phyloP scores from a whole-genome alignment of 495 filamentous ascomycete genomes.

The Xylaria longipes region DNA sequence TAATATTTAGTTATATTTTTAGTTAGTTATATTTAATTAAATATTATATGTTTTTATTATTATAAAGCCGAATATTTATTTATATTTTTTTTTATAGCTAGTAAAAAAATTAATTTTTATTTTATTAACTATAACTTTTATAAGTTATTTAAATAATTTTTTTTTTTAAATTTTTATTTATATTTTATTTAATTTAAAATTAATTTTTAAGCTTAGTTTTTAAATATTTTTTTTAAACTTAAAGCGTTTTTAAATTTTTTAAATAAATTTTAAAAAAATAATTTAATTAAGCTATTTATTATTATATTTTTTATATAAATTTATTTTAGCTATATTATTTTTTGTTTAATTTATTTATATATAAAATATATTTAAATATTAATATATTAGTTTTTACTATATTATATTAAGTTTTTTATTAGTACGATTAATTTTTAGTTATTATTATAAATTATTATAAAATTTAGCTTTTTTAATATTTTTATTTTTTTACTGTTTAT shows the following conservation, averaged over 20 bases:
- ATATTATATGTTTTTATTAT: not conserved
- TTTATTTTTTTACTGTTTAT: not conserved
- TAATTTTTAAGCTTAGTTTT: not conserved
- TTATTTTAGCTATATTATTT: too few relatives aligned
- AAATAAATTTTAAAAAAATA: not conserved
- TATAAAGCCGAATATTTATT: not conserved
- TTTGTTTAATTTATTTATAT: not conserved
- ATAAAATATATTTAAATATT: constrained; percentile 7
- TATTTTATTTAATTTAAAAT: too few relatives aligned
- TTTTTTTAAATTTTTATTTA: too few relatives aligned
- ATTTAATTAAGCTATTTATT: not conserved
- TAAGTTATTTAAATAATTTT: too few relatives aligned
- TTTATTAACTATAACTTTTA: too few relatives aligned
- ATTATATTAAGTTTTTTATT: constrained; percentile 1
- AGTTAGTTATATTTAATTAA: too few relatives aligned
- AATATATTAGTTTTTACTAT: not conserved
- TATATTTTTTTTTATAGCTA: not conserved
- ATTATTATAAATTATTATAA: constrained; percentile 5
- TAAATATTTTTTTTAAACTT: not conserved
- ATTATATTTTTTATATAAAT: constrained; percentile 8
- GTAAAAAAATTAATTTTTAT: not conserved
- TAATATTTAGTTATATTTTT: too few relatives aligned
- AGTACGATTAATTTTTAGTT: not conserved
- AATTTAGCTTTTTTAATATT: not conserved
- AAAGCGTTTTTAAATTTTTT: constrained; percentile 1